Evolutionary conservation across 1,284 basidiomycete genomes (phyloP), one percentile per base, ranked within the genome.

Genomic region (Leccinum brunneo-olivaceum): DNA sequence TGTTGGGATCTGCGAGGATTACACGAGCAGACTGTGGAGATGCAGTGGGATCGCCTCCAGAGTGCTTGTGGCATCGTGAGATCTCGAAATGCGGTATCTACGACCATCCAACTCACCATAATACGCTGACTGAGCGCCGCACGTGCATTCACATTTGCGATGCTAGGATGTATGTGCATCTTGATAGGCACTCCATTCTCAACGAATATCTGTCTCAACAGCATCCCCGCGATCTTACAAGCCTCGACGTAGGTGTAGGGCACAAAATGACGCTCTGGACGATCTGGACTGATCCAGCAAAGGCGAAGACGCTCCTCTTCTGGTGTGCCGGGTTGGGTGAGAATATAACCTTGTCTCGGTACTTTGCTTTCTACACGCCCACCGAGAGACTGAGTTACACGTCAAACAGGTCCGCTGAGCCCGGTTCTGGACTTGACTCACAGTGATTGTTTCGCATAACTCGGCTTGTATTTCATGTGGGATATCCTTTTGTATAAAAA

Each of bases 401-500:
- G 19, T 61, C 39, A 56, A 28, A 23, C 15, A 5, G 34, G 34
- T 48, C n/a, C 34, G 28, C 30, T 34, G 12, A 39, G 34, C 36
- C 37, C 24, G 2, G 24, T 21, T 25, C 44, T 15, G 39, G 41
- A 37, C 15, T 28, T 39, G 23, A 48, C 47, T 47, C 47, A 87
- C 84, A 2, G 77, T 75, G 42, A 88, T 82, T 16, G 73, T 78
- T 56, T 84, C 78, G 53, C 76, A 79, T 23, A 88, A 60, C 45
- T 82, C 77, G 5, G 73, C 74, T 53, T 84, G 79, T n/a, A 75
- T 67, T 49, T 80, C 75, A 45, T 79, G 70, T 2, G 74, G 65
- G n/a, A 88, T 69, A 58, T 87, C 84, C 55, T 83, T 84, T 56
- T 86, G 83, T 27, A 88, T 74, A 61, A 87, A 88, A 60, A 88